Percentiles rank a stretch among this genome's conserved stretches.
Conservation (phyloP, 352 stramenopile genomes). For the Globisporangium perplexum region DNA sequence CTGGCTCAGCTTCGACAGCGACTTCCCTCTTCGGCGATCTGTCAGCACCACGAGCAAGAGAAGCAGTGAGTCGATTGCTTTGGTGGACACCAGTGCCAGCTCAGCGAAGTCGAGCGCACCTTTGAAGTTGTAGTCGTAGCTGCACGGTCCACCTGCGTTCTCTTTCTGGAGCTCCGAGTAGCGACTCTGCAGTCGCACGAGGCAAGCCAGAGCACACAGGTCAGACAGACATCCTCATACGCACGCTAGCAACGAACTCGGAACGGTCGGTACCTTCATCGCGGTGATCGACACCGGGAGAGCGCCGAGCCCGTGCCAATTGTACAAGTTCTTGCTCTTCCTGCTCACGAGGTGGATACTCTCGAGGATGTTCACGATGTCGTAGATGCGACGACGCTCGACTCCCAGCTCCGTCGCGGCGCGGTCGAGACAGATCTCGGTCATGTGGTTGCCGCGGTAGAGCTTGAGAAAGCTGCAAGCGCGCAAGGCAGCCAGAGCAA, state of each 20-base stretch:
- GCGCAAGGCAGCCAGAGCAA: background rate
- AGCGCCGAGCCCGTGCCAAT: slow-evolving; percentile 75
- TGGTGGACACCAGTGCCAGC: background rate
- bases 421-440: slow-evolving; percentile 72
- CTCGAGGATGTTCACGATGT: slow-evolving; percentile 98
- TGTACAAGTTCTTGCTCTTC: slow-evolving; percentile 97
- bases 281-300: slow-evolving; percentile 58
- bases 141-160: slow-evolving; percentile 13
- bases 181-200: slow-evolving; percentile 19
- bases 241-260: background rate
- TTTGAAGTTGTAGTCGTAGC: slow-evolving; percentile 57
- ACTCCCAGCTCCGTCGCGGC: slow-evolving; percentile 77
- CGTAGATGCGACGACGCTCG: slow-evolving; percentile 94
- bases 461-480: slow-evolving; percentile 65
- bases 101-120: slow-evolving; percentile 20
- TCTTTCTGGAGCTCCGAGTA: slow-evolving; percentile 39
- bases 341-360: slow-evolving; percentile 92
- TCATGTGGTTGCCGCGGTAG: slow-evolving; percentile 56
- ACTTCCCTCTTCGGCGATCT: slow-evolving; percentile 74
- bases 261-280: slow-evolving; percentile 50
- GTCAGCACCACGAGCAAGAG: slow-evolving; percentile 2
- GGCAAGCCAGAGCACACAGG: background rate
- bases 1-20: slow-evolving; percentile 90
- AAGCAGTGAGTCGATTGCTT: background rate
- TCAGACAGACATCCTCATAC: background rate